phyloP scores from a whole-genome alignment of 2,329 filamentous ascomycete genomes.

The Pochonia chlamydosporia region DNA sequence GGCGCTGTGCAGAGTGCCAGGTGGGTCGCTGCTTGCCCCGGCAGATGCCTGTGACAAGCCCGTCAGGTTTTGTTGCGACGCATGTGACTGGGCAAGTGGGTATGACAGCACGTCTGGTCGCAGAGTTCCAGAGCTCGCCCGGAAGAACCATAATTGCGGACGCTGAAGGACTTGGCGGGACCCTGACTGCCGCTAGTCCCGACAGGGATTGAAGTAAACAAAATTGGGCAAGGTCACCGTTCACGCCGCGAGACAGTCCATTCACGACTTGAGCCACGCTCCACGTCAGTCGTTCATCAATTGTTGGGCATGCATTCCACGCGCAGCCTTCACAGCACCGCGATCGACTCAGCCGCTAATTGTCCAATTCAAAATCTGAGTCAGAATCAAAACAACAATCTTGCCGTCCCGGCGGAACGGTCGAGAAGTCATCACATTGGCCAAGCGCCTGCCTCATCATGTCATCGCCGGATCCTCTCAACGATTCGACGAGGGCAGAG shows the following conservation, averaged over 20 bases:
- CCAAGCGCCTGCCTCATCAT: constrained; percentile 28
- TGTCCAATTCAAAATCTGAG: neutral
- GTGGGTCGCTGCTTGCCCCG: too few species aligned
- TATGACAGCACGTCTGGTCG: too few species aligned
- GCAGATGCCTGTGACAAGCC: too few species aligned
- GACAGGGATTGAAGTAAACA: constrained; percentile 24
- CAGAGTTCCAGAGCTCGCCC: too few species aligned
- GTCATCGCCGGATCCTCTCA: constrained; percentile 47
- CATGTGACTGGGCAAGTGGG: neutral
- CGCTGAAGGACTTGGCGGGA: neutral
- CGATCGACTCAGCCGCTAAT: too few species aligned
- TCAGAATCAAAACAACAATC: constrained; percentile 14
- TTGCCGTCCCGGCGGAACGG: constrained; percentile 18
- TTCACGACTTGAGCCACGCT: neutral
- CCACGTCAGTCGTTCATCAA: constrained; percentile 12
- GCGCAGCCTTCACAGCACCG: neutral
- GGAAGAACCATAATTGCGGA: constrained; percentile 11
- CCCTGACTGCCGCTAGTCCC: constrained; percentile 15
- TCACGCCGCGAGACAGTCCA: constrained; percentile 3
- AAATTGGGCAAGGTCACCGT: constrained; percentile 6
- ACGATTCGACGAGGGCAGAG: constrained; percentile 29
- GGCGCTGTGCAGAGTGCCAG: too few species aligned
- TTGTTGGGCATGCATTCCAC: constrained; percentile 3
- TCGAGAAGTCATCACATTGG: constrained; percentile 1
- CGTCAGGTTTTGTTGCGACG: too few species aligned